Evolutionary conservation across 2,329 filamentous ascomycete species (phyloP), one percentile per base, ranked within the genome.

Genomic region (Neofusicoccum sp.): DNA sequence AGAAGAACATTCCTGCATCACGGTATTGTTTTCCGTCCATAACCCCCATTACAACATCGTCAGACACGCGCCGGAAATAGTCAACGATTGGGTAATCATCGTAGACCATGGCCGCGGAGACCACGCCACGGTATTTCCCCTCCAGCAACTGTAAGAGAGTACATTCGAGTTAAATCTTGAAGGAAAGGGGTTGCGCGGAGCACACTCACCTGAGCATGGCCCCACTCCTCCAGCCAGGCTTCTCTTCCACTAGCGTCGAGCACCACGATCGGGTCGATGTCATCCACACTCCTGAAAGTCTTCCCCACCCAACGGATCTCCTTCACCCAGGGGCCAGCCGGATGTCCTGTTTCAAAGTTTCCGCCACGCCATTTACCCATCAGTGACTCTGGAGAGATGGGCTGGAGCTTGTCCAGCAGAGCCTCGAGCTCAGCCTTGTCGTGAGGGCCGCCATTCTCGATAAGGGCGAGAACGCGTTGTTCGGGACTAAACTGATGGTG

Each of bases 221-320:
- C 38, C 38, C 38, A 41, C n/a, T 14, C 16, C 11, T 41, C 38
- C 16, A 53, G 6, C 38, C 12, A 41, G 16, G 16, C 38, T 3
- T 41, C 16, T 16, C 16, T 41, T 2, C 38, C 38, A 14, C 16
- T n/a, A 16, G 12, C 12, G 38, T 16, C 38, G n/a, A n/a, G n/a
- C 7, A 16, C 49, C 24, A 70, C 65, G 33, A 74, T 63, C 6
- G 72, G 71, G 8, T 71, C 70, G 8, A 73, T 70, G 40, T 73
- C 70, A 9, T 73, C 65, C 1, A 64, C 63, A 1, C 63, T 65
- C 3, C 66, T 61, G 43, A 73, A 73, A n/a, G 67, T 68, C 24
- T 70, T 72, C 0, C 71, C 72, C 0, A 68, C 66, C 72, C 72
- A 74, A 9, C 68, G 67, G 40, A 71, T 62, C 1, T 63, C 54